Conservation (phyloP, 768 basidiomycete species). For the Sarcodon aspratus region DNA sequence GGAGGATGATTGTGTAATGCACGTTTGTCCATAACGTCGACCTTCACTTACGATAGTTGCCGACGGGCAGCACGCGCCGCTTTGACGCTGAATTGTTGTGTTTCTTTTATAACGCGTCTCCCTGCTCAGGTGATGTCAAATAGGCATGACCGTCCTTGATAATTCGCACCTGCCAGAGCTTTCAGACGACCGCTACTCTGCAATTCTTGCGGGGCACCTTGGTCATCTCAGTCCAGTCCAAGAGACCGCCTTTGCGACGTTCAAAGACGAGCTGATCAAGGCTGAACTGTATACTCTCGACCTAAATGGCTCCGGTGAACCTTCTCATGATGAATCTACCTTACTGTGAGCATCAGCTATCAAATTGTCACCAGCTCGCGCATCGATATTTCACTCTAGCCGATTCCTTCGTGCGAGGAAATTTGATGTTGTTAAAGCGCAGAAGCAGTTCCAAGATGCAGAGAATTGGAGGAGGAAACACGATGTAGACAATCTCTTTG, state of each 20-base stretch:
- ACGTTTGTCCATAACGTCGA: too few species aligned
- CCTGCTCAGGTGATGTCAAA: too few species aligned
- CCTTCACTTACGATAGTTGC: too few species aligned
- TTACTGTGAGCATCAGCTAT: slow-evolving; percentile 38
- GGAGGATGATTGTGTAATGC: too few species aligned
- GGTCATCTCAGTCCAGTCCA: slow-evolving; percentile 43
- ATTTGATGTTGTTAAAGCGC: slow-evolving; percentile 50
- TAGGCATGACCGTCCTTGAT: too few species aligned
- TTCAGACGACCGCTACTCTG: not conserved
- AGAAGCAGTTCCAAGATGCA: slow-evolving; percentile 57
- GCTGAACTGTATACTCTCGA: slow-evolving; percentile 40
- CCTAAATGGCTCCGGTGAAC: slow-evolving; percentile 10
- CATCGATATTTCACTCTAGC: slow-evolving; percentile 25
- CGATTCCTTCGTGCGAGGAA: slow-evolving; percentile 76
- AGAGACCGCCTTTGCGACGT: slow-evolving; percentile 32
- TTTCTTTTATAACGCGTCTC: not conserved
- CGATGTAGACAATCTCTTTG: slow-evolving; percentile 52
- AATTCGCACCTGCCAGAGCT: too few species aligned
- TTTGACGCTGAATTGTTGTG: not conserved
- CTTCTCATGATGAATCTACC: slow-evolving; percentile 54
- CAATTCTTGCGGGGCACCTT: slow-evolving; percentile 33
- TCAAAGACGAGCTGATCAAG: slow-evolving; percentile 39
- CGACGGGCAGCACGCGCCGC: not conserved
- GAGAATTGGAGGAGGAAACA: slow-evolving; percentile 60
- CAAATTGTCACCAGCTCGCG: not conserved